Base-by-base conservation (phyloP, 768 basidiomycete species). In the Tephrocybe sp. region DNA sequence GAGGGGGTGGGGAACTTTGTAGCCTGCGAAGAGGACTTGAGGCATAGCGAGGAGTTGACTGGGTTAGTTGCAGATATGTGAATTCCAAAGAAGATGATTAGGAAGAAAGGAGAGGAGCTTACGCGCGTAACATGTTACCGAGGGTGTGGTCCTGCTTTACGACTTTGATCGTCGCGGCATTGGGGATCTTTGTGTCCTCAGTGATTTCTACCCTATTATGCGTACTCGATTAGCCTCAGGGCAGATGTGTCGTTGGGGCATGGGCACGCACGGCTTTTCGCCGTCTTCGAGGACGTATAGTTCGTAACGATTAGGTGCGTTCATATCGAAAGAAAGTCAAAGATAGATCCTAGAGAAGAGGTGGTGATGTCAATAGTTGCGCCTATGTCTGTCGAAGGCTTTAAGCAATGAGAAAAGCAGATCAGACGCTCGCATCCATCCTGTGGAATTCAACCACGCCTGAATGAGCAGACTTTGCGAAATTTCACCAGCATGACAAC, bases 141-240 rank as follows among this genome's bases (percentile, higher is more conserved):
- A 98, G 71, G 0, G 97, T 99, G 64, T 98, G 97, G 63, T 98
- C 97, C 64, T 99, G 95, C 72, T 97, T 97, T 52, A 91, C 76
- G 59, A 99, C 76, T 59, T 91, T 92, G 55, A 99, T 83, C 0
- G 94, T 95, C 15, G 95, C 95, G 1, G 97, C 94, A 61, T 97
- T 97, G 0, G 94, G 94, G 53, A 98, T 92, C 72, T 97, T 97
- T 37, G 92, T 94, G 70, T 99, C 97, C 69, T 98, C 94, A 0
- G 79, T 82, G 37, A 98, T 77, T 60, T 93, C 90, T 48, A 98
- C 83, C 38, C 94, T 97, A 63, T 19, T 15, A 29, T 5, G 41
- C 33, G 29, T n/a, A n/a, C n/a, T 47, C 33, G n/a, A 45, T 37
- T n/a, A n/a, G n/a, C n/a, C n/a, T n/a, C n/a, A n/a, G n/a, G n/a